Base-by-base conservation (phyloP, 2,329 filamentous ascomycete species). In the Diaporthe citrichinensis region DNA sequence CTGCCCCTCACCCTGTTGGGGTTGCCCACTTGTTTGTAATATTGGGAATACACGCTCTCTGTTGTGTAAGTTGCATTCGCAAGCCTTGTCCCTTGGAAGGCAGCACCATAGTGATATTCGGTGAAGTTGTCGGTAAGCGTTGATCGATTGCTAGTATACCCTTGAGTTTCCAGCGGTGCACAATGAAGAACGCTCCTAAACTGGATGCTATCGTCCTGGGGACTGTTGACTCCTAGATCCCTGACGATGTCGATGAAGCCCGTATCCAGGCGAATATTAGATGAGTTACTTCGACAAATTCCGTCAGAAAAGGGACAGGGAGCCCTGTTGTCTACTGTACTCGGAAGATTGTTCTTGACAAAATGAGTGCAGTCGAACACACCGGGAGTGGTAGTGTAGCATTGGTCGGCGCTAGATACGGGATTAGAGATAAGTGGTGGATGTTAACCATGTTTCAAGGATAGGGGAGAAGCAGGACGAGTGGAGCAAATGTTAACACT, bases 181-280 rank as follows among this genome's bases (percentile, higher is more conserved):
- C 75, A 77, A 8, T 73, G 51, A 17, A 73, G n/a, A 8, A 72
- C 68, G 7, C 20, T 44, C 17, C 75, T 41, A 4, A 68, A 59
- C 14, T 69, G 73, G 23, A 79, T 72, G 14, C 78, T 61, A 20
- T 80, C 73, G 2, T 78, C 28, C 8, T 23, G 14, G 0, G 77
- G 78, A 1, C 68, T 62, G 41, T 80, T 81, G 7, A 81, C 62
- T 0, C 79, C 80, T 1, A 81, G 28, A 23, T 81, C 67, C 0
- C 58, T 34, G 14, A 78, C 58, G 14, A 73, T 79, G 36, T 80
- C 71, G 7, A 81, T 49, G 51, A 69, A 62, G 1, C 78, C 78
- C 1, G 78, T 72, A 17, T 78, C 78, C 1, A 79, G 15, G 8
- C 74, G 23, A 10, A 78, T 53, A 4, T 67, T 79, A 1, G 34